Base-by-base conservation (phyloP, 441 rosid species). In the Cnidoscolus chayamansa region DNA sequence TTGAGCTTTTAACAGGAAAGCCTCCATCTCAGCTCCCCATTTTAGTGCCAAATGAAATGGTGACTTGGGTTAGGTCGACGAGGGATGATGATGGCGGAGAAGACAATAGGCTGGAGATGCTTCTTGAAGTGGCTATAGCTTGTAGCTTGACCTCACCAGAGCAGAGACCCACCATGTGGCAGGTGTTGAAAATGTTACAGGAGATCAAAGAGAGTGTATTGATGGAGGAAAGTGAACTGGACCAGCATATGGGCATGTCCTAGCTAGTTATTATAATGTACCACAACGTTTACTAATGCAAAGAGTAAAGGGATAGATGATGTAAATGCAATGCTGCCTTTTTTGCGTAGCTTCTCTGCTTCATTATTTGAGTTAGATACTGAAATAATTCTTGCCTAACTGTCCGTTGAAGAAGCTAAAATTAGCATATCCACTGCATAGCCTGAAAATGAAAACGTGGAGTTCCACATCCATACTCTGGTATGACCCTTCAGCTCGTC, bases 161-260 rank as follows among this genome's bases (percentile, higher is more conserved):
- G 66, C 90, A 91, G 78, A 85, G 97, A 74, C 97, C 96, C 0
- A 85, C 82, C 0, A 94, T 94, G 91, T 84, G 88, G 86, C 91
- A 88, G 75, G 96, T 94, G 68, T 73, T 94, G 77, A 88, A 89
- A 81, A 91, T 90, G 96, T 84, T 91, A 80, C 94, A 87, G 68
- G 90, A 87, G 76, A 87, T 91, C 51, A 93, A 91, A 71, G 90
- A 87, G 78, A 83, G 74, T 67, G 91, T 80, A 31, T 68, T 83
- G 75, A 71, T 80, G 66, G 90, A 87, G 71, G 96, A 90, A 15
- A 72, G 76, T 58, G 88, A 80, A 65, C 51, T 72, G 84, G 89
- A 82, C 79, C 74, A 71, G 47, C 81, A 19, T 47, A 25, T 68
- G 72, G 81, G 72, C 40, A 65, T 59, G 70, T 51, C 78, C 30